Conservation (phyloP, 345 rosid species). For the Dovyalis caffra region DNA sequence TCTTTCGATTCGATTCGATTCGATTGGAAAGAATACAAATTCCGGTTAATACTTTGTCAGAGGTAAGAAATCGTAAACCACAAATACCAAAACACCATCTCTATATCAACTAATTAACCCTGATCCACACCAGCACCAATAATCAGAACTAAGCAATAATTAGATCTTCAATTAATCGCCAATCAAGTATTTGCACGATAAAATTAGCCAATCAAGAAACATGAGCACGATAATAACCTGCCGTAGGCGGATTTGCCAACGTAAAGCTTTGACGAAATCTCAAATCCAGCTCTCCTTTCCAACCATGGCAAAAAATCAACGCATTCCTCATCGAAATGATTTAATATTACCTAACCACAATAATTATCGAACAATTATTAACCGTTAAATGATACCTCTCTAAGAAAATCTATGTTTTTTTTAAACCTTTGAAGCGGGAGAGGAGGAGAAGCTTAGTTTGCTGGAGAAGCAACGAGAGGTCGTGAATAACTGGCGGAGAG, state of each 20-base stretch:
- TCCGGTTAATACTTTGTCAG: no score
- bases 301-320: constrained; percentile 79
- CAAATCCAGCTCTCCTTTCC: constrained; percentile 57
- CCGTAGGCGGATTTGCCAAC: constrained; percentile 72
- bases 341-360: constrained; percentile 23
- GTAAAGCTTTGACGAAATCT: constrained; percentile 52
- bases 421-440: constrained; percentile 28
- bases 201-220: background rate
- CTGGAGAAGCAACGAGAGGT: constrained; percentile 13
- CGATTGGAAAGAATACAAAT: no score
- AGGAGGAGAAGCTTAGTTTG: constrained; percentile 23
- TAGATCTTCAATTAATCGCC: background rate
- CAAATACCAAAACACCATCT: no score
- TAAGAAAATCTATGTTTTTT: background rate
- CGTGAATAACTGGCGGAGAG: constrained; percentile 9
- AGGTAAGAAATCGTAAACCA: no score
- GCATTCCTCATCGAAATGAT: constrained; percentile 38
- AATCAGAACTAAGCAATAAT: no score
- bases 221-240: constrained; percentile 35
- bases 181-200: background rate
- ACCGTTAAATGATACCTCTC: background rate
- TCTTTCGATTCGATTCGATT: no score
- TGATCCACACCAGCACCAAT: no score
- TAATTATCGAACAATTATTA: background rate
- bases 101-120: no score